A percentile compares a stretch with the other conserved stretches of the same genome.
phyloP scores from a whole-genome alignment of 1,284 basidiomycete genomes.

The Cutaneotrichosporon spelunceum region DNA sequence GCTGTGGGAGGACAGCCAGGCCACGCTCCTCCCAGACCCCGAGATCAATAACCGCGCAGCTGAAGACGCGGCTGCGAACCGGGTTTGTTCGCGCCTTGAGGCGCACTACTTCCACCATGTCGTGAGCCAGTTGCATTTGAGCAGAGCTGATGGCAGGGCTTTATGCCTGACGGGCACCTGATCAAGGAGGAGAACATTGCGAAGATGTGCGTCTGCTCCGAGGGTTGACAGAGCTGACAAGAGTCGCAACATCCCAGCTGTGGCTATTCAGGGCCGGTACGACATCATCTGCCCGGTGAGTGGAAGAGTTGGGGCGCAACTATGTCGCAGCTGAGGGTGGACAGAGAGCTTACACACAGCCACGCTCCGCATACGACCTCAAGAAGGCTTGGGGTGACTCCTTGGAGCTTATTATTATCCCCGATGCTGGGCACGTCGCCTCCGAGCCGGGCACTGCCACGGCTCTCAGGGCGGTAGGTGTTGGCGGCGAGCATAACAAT shows the following conservation, averaged over 20 bases:
- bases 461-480: conserved; percentile 4
- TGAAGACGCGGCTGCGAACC: conserved; percentile 62
- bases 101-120: conserved; percentile 85
- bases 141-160: conserved; percentile 52
- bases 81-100: conserved; percentile 82
- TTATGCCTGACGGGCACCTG: conserved; percentile 83
- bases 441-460: conserved; percentile 65
- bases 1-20: conserved; percentile 87
- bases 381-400: conserved; percentile 77
- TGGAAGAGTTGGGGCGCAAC: background rate
- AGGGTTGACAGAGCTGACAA: background rate
- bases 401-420: conserved; percentile 67
- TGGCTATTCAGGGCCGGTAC: conserved; percentile 73
- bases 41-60: conserved; percentile 65
- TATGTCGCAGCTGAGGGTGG: background rate
- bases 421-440: conserved; percentile 85
- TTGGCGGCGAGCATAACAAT: conserved; percentile 61
- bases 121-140: conserved; percentile 39
- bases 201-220: conserved; percentile 60
- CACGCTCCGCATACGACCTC: conserved; percentile 60
- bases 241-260: conserved; percentile 70
- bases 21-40: conserved; percentile 68
- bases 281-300: conserved; percentile 54
- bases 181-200: conserved; percentile 77
- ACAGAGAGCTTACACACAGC: background rate